Conservation (phyloP, 2,329 filamentous ascomycete genomes). For the Sodiomyces alkalinus region DNA sequence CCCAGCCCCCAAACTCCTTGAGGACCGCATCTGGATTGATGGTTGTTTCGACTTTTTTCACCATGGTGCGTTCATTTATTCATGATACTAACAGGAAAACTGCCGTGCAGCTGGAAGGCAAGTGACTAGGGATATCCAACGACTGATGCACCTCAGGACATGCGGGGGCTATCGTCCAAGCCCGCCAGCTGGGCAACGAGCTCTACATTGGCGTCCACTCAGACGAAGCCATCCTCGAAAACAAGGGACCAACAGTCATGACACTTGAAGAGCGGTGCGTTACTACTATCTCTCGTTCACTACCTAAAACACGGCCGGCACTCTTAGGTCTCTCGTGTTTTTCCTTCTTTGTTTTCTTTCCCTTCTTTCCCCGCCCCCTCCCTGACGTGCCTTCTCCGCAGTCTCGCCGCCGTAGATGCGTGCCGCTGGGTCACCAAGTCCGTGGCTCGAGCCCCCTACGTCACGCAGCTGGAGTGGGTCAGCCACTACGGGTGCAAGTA, state of each 20-base stretch:
- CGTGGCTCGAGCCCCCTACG: slow-evolving; percentile 78
- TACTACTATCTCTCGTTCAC: slow-evolving; percentile 5
- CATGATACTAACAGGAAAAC: too few species aligned
- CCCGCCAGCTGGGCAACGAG: slow-evolving; percentile 76
- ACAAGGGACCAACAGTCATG: slow-evolving; percentile 98
- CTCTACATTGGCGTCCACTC: slow-evolving; percentile 89
- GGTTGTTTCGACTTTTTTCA: slow-evolving; percentile 99
- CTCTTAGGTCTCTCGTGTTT: too few species aligned
- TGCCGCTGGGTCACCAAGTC: slow-evolving; percentile 88
- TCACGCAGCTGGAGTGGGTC: slow-evolving; percentile 87
- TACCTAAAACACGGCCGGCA: too few species aligned
- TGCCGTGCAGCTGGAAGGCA: not conserved
- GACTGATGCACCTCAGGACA: slow-evolving; percentile 70
- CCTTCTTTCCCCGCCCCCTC: too few species aligned
- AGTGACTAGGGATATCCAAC: too few species aligned
- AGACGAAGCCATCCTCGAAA: slow-evolving; percentile 86
- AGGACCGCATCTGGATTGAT: slow-evolving; percentile 87
- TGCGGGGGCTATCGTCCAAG: slow-evolving; percentile 92
- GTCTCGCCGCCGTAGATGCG: slow-evolving; percentile 78
- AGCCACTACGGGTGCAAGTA: slow-evolving; percentile 89
- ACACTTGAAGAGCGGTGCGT: slow-evolving; percentile 66
- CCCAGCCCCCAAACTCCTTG: slow-evolving; percentile 38
- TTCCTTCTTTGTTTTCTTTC: too few species aligned
- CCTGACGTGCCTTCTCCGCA: slow-evolving; percentile 16
- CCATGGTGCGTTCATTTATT: slow-evolving; percentile 52